These are phyloP conservation scores for Aspergillus amoenus DNA, from an alignment of 2,329 filamentous ascomycete species.

Conservation along the genomic window DNA sequence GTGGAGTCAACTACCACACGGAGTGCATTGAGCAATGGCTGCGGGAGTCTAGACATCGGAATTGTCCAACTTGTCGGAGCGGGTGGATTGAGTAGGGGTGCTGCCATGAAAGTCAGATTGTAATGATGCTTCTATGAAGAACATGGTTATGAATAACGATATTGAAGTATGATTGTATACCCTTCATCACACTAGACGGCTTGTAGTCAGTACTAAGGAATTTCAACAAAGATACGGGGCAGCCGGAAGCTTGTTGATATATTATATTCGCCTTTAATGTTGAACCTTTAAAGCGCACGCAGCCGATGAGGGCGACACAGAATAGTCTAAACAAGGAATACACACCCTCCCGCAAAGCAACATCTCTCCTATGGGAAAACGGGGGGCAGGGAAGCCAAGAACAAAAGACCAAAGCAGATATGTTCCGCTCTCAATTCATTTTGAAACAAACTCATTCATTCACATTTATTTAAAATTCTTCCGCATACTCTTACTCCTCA, in stretches of 20 bases:
- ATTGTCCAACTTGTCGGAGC: background rate
- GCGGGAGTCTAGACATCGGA: background rate
- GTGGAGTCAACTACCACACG: background rate
- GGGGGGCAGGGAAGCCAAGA: background rate
- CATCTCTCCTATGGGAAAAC: background rate
- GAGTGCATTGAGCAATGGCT: background rate
- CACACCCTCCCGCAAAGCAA: background rate
- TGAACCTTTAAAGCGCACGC: conserved; percentile 11
- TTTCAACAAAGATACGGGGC: no score
- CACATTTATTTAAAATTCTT: background rate
- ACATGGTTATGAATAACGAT: background rate
- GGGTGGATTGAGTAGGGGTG: background rate
- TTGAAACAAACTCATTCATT: conserved; percentile 5
- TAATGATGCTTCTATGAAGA: no score
- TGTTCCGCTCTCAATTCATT: background rate
- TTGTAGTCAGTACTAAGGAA: no score
- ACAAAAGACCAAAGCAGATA: conserved; percentile 4
- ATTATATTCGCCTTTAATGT: conserved; percentile 9
- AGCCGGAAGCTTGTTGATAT: background rate
- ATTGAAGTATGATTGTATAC: background rate
- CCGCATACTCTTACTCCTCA: conserved; percentile 29
- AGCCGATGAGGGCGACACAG: conserved; percentile 8
- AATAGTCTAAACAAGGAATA: conserved; percentile 7
- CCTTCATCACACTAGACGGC: no score
- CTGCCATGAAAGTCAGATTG: no score